Base-by-base conservation (phyloP, 306 rosid genomes). In the Lathyrus sativus region DNA sequence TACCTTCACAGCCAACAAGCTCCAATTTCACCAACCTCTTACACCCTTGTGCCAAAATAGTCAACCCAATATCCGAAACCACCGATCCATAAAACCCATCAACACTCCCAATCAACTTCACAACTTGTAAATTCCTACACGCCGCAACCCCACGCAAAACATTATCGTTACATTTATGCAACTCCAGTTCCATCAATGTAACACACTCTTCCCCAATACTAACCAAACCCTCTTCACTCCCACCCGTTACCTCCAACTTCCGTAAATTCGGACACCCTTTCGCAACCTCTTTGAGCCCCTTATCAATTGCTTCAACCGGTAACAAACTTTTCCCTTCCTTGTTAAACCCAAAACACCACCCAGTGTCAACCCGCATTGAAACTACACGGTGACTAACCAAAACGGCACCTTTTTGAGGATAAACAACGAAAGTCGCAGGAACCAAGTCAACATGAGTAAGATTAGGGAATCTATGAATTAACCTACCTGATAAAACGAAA, bases 41-140 rank as follows among this genome's bases (percentile, higher is more conserved):
- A 70, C 98, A 91, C 68, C 98, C 98, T 55, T 85, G 96, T 6
- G 98, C 98, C 39, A 91, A 72, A 76, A 91, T 85, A 9, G 96
- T 91, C 58, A 89, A 71, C 45, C 98, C 98, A 42, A 89, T 76
- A 65, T 91, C 98, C 7, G 96, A 84, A 41, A 91, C 89, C 68
- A 84, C 75, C 0, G 95, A 89, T 6, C 75, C 72, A 38, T 81
- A 91, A 7, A 91, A 81, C 29, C 82, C 88, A 9, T 74, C 80
- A 2, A 87, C 84, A 70, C 65, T 63, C 4, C 91, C 90, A 41
- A 91, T 78, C 43, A 91, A n/a, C 44, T 78, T 87, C 85, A 89
- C 26, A 7, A 89, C 82, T 67, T 91, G 98, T 76, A 91, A 49
- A 73, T 91, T 85, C 85, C 2, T 9, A 22, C 68, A 74, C 9